phyloP scores from a whole-genome alignment of 768 basidiomycete genomes.

The Suillus hirtellus region DNA sequence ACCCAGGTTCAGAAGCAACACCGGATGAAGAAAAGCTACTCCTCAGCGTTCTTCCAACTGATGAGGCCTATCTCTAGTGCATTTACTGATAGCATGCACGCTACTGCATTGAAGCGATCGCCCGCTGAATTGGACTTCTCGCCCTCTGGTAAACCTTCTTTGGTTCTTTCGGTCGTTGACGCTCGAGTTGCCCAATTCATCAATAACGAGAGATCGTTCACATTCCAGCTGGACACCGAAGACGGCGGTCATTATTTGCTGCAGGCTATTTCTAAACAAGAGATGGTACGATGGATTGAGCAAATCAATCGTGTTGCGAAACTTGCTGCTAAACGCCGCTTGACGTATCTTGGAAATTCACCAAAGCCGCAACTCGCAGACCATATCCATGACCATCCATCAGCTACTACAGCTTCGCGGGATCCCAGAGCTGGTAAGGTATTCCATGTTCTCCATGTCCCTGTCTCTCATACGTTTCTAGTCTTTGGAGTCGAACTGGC shows the following conservation, averaged over 20 bases:
- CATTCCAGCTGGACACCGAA: constrained; percentile 82
- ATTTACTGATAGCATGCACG: constrained; percentile 64
- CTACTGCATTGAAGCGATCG: constrained; percentile 49
- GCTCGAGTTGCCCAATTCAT: constrained; percentile 69
- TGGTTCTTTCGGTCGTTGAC: constrained; percentile 74
- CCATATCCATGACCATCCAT: constrained; percentile 65
- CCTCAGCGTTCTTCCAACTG: constrained; percentile 74
- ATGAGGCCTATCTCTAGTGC: constrained; percentile 91
- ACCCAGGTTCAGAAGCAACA: constrained; percentile 67
- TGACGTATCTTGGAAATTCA: constrained; percentile 78
- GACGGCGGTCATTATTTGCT: constrained; percentile 84
- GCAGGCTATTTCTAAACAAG: constrained; percentile 68
- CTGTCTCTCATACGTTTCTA: constrained; percentile 27
- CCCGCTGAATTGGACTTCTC: constrained; percentile 75
- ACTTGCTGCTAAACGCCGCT: constrained; percentile 70
- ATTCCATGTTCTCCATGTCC: background rate
- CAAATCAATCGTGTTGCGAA: constrained; percentile 71
- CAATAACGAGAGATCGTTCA: constrained; percentile 81
- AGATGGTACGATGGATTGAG: constrained; percentile 78
- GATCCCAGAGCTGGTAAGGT: constrained; percentile 74
- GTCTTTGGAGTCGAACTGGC: constrained; percentile 80
- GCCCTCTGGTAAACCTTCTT: constrained; percentile 69
- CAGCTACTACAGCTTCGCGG: constrained; percentile 48
- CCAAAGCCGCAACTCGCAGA: constrained; percentile 75
- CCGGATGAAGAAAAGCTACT: constrained; percentile 88